These are phyloP conservation scores for Amanita polypyramis DNA, from an alignment of 768 basidiomycete species.

Conservation along the genomic window DNA sequence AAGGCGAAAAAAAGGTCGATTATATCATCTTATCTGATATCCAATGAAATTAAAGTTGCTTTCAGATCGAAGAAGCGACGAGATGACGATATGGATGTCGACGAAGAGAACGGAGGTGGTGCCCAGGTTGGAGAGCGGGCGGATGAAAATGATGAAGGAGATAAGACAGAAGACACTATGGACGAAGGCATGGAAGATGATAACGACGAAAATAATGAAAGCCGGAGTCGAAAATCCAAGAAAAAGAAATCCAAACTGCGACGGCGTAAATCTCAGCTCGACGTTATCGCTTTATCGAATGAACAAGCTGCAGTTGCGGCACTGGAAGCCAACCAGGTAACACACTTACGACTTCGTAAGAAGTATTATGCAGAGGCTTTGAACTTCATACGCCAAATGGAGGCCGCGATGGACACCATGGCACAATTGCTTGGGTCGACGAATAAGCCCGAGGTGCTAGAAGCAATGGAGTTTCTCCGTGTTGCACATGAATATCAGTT, in stretches of 20 bases:
- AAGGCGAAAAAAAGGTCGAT: conserved; percentile 18
- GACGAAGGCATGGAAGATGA: conserved; percentile 26
- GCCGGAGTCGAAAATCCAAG: conserved; percentile 11
- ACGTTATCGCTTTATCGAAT: conserved; percentile 54
- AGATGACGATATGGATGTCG: conserved; percentile 51
- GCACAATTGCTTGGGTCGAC: conserved; percentile 77
- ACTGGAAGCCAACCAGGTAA: conserved; percentile 54
- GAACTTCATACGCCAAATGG: conserved; percentile 58
- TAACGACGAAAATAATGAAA: conserved; percentile 26
- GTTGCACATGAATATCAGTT: conserved; percentile 76
- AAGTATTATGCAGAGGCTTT: conserved; percentile 84
- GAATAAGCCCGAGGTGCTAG: conserved; percentile 74
- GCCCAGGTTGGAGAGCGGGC: conserved; percentile 18
- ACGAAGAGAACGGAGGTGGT: conserved; percentile 28
- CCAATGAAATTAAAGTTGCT: not conserved
- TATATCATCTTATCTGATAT: not conserved
- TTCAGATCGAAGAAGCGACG: conserved; percentile 15
- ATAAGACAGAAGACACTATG: conserved; percentile 28
- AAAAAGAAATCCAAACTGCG: conserved; percentile 36
- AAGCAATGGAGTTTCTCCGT: conserved; percentile 85
- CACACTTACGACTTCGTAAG: conserved; percentile 62
- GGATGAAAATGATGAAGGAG: conserved; percentile 19
- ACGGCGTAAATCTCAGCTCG: conserved; percentile 59
- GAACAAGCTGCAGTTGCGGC: conserved; percentile 66
- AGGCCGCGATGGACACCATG: conserved; percentile 58